These are phyloP conservation scores for Penicillium verhagenii DNA, from an alignment of 495 filamentous ascomycete species.

Conservation along the genomic window DNA sequence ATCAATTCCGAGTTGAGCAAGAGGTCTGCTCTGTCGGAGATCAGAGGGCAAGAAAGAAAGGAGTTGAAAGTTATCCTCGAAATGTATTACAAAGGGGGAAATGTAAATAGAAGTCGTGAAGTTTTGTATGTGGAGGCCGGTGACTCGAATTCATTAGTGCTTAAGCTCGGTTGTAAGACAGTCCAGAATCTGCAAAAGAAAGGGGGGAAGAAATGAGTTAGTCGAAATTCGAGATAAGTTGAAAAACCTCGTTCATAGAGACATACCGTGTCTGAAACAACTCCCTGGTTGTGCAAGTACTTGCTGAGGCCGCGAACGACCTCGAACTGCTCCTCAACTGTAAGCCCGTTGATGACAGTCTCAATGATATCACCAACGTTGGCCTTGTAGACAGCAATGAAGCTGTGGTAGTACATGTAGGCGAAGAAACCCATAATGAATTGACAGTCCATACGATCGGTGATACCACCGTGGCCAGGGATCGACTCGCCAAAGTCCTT, in stretches of 20 bases:
- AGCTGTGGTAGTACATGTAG: slow-evolving; percentile 97
- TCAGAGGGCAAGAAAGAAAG: slow-evolving; percentile 7
- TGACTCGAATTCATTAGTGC: slow-evolving; percentile 29
- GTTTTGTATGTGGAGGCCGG: slow-evolving; percentile 12
- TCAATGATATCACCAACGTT: slow-evolving; percentile 85
- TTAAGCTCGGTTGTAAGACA: slow-evolving; percentile 44
- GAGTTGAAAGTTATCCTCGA: slow-evolving; percentile 13
- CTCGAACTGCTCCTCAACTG: slow-evolving; percentile 82
- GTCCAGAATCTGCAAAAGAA: slow-evolving; percentile 42
- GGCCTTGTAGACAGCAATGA: slow-evolving; percentile 83
- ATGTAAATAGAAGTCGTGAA: slow-evolving; percentile 25
- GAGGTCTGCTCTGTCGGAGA: not conserved
- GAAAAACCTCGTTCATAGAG: not conserved
- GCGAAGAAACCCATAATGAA: slow-evolving; percentile 99
- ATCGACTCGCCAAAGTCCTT: slow-evolving; percentile 99
- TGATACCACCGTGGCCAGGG: slow-evolving; percentile 97
- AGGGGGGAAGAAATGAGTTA: too few species aligned
- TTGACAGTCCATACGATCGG: slow-evolving; percentile 99
- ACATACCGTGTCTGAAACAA: slow-evolving; percentile 60
- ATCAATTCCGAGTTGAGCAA: not conserved
- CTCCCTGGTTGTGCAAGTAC: slow-evolving; percentile 84
- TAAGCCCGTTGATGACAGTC: slow-evolving; percentile 79
- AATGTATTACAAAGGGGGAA: slow-evolving; percentile 9
- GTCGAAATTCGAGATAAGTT: too few species aligned
- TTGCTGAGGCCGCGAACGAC: slow-evolving; percentile 79